phyloP scores from a whole-genome alignment of 371 early-diverging fungal species.

The Mucor velutinosus region DNA sequence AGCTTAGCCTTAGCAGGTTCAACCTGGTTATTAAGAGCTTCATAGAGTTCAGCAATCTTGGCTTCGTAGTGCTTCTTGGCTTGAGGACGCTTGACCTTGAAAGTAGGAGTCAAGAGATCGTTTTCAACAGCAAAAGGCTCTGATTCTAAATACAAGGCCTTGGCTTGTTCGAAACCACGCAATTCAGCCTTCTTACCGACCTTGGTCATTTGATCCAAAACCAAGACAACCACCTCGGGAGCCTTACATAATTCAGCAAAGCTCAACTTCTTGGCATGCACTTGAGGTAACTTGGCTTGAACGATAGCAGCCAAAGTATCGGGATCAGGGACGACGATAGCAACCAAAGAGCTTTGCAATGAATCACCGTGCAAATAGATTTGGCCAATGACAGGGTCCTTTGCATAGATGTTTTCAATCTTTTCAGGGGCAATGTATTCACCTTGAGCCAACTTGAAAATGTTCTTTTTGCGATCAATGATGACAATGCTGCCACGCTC shows the following conservation, averaged over 20 bases:
- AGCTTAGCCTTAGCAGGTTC: constrained; percentile 28
- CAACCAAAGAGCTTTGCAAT: constrained; percentile 78
- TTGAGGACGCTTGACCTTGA: constrained; percentile 80
- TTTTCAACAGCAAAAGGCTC: constrained; percentile 63
- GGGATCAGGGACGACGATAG: constrained; percentile 83
- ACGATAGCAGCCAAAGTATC: constrained; percentile 54
- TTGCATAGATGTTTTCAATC: constrained; percentile 74
- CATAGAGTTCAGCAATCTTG: constrained; percentile 68
- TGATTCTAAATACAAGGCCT: constrained; percentile 53
- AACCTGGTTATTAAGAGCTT: constrained; percentile 16
- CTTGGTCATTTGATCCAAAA: constrained; percentile 63
- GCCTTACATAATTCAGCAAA: constrained; percentile 57
- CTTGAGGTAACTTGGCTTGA: constrained; percentile 38
- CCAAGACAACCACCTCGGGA: constrained; percentile 55
- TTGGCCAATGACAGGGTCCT: constrained; percentile 64
- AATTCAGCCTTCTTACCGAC: constrained; percentile 63
- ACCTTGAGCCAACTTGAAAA: constrained; percentile 92
- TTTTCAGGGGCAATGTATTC: constrained; percentile 99
- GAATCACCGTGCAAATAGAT: constrained; percentile 86
- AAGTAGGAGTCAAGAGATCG: constrained; percentile 63
- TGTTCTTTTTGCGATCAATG: constrained; percentile 97
- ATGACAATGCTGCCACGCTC: constrained; percentile 70
- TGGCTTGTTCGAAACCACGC: constrained; percentile 59
- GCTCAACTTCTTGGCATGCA: constrained; percentile 30
- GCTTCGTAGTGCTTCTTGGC: constrained; percentile 67